These are phyloP conservation scores for Neoboletus subvelutipes DNA, from an alignment of 768 basidiomycete genomes.

Conservation along the genomic window DNA sequence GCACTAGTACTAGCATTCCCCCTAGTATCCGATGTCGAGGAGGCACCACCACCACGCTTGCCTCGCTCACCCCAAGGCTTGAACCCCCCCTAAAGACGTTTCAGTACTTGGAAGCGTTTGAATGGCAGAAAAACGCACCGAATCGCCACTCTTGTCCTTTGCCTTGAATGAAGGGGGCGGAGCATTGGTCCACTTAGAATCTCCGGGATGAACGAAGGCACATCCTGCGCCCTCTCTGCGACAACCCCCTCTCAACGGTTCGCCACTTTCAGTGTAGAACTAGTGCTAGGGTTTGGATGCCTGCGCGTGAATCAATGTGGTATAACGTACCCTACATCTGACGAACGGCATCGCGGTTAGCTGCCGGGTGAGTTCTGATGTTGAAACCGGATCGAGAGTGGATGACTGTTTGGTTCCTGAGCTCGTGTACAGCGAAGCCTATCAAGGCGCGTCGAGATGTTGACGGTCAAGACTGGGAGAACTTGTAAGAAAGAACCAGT, in stretches of 20 bases:
- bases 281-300: conserved; percentile 7
- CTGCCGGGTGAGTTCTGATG: neutral
- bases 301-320: conserved; percentile 2
- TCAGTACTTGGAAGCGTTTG: neutral
- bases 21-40: neutral
- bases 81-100: conserved; percentile 6
- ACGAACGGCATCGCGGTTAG: conserved; percentile 21
- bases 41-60: neutral
- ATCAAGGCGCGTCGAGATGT: conserved; percentile 2
- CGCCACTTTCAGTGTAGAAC: conserved; percentile 34
- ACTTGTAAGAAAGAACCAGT: neutral
- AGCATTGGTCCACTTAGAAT: conserved; percentile 25
- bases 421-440: neutral
- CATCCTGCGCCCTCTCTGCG: conserved; percentile 20
- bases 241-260: conserved; percentile 30
- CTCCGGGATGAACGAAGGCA: conserved; percentile 32
- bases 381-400: neutral
- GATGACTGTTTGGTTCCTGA: neutral
- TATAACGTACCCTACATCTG: conserved; percentile 25
- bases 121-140: conserved; percentile 13
- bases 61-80: conserved; percentile 7
- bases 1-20: neutral
- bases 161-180: conserved; percentile 3
- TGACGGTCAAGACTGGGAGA: neutral
- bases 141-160: conserved; percentile 17